These are phyloP conservation scores for Fusarium succisae DNA, from an alignment of 2,329 filamentous ascomycete genomes.

Conservation along the genomic window DNA sequence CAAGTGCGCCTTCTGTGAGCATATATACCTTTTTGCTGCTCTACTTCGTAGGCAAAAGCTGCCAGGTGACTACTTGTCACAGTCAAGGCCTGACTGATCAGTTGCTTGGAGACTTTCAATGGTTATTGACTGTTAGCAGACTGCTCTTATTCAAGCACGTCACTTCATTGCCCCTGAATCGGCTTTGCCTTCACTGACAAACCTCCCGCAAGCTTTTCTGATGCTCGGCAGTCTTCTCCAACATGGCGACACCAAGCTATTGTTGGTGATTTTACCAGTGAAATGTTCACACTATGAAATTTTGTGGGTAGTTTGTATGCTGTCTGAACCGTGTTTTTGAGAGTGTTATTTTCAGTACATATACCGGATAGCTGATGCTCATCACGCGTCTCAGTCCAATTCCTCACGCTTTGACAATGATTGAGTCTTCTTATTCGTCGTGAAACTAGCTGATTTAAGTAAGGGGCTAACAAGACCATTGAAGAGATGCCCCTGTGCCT, in stretches of 20 bases:
- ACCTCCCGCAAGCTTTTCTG: neutral
- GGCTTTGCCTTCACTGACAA: fast-evolving
- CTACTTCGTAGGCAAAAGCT: neutral
- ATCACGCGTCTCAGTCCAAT: fast-evolving
- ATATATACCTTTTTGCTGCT: neutral
- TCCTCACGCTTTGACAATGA: fast-evolving
- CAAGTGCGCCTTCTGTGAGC: fast-evolving
- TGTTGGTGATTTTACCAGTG: fast-evolving
- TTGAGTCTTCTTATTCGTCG: fast-evolving
- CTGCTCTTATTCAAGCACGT: neutral
- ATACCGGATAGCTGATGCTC: neutral
- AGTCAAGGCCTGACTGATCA: neutral
- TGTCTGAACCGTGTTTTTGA: too few species aligned
- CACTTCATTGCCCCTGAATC: neutral
- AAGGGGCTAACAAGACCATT: fast-evolving
- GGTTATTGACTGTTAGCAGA: fast-evolving
- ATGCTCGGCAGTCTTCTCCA: neutral
- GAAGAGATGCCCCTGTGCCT: too few species aligned
- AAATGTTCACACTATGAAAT: fast-evolving
- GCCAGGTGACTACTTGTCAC: too few species aligned
- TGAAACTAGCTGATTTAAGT: neutral
- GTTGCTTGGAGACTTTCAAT: fast-evolving
- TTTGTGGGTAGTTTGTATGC: neutral
- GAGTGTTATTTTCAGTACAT: neutral
- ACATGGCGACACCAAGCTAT: fast-evolving